These are phyloP conservation scores for Parietaria judaica DNA, from an alignment of 306 rosid genomes.

Conservation along the genomic window DNA sequence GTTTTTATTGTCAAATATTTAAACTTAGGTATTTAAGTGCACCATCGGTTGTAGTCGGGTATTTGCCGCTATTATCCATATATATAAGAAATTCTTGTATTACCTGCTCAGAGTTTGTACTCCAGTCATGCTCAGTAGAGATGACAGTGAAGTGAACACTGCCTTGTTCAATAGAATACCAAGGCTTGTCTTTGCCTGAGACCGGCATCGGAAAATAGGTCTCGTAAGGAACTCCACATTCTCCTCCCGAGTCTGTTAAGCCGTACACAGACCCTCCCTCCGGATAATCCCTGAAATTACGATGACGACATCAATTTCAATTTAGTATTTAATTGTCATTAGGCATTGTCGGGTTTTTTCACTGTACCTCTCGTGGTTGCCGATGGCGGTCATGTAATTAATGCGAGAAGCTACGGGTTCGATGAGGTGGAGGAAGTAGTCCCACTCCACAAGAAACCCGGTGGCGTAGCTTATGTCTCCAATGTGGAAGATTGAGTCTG, in stretches of 20 bases:
- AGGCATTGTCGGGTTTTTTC: background rate
- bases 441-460: conserved; percentile 88
- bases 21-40: too few species aligned
- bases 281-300: conserved; percentile 48
- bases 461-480: conserved; percentile 96
- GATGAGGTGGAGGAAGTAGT: conserved; percentile 61
- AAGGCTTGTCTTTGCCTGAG: conserved; percentile 65
- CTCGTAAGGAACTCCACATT: conserved; percentile 86
- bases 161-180: conserved; percentile 82
- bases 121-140: conserved; percentile 81
- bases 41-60: too few species aligned
- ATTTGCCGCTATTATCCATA: too few species aligned
- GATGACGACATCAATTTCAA: too few species aligned
- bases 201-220: conserved; percentile 83
- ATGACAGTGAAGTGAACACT: conserved; percentile 71
- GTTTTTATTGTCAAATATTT: too few species aligned
- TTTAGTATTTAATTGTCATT: too few species aligned
- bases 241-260: conserved; percentile 86
- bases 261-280: conserved; percentile 46
- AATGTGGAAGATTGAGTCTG: conserved; percentile 68
- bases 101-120: conserved; percentile 61
- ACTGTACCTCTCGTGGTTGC: conserved; percentile 87
- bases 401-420: conserved; percentile 53
- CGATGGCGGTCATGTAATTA: conserved; percentile 87
- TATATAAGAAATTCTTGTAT: background rate